Percentiles rank a stretch among this genome's conserved stretches.
phyloP scores from a whole-genome alignment of 441 rosid genomes.

The Erysimum pusillum region DNA sequence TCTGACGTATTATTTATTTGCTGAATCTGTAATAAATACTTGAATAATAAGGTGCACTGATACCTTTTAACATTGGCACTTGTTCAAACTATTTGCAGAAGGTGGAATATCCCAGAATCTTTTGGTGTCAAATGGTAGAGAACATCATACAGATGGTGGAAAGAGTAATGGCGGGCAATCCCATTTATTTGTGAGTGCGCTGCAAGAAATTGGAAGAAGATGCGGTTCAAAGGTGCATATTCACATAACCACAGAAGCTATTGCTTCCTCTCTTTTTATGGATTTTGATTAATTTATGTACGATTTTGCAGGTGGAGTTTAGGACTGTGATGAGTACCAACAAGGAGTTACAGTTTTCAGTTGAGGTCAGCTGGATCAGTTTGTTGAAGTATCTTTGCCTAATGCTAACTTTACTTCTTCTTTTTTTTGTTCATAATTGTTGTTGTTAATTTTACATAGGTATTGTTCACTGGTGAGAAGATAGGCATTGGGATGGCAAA shows the following conservation, averaged over 20 bases:
- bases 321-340: conserved; percentile 85
- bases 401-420: not conserved
- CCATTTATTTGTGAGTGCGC: conserved; percentile 77
- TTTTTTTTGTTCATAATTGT: not conserved
- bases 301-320: conserved; percentile 80
- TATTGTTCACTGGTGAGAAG: conserved; percentile 92
- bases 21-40: conserved; percentile 16
- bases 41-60: conserved; percentile 7
- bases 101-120: conserved; percentile 66
- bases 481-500: conserved; percentile 98
- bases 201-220: conserved; percentile 95
- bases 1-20: conserved; percentile 12
- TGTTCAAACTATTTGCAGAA: conserved; percentile 58
- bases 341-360: conserved; percentile 93
- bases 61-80: conserved; percentile 13
- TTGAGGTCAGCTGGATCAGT: conserved; percentile 73
- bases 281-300: conserved; percentile 25
- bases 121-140: conserved; percentile 58
- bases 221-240: conserved; percentile 83
- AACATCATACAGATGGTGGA: conserved; percentile 65
- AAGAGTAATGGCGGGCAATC: conserved; percentile 68
- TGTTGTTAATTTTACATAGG: conserved; percentile 57
- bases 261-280: conserved; percentile 23
- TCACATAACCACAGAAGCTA: conserved; percentile 18
- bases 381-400: conserved; percentile 14